These are phyloP conservation scores for Chlamydomonas schloesseri DNA, from an alignment of 139 green algal genomes.

Conservation along the genomic window DNA sequence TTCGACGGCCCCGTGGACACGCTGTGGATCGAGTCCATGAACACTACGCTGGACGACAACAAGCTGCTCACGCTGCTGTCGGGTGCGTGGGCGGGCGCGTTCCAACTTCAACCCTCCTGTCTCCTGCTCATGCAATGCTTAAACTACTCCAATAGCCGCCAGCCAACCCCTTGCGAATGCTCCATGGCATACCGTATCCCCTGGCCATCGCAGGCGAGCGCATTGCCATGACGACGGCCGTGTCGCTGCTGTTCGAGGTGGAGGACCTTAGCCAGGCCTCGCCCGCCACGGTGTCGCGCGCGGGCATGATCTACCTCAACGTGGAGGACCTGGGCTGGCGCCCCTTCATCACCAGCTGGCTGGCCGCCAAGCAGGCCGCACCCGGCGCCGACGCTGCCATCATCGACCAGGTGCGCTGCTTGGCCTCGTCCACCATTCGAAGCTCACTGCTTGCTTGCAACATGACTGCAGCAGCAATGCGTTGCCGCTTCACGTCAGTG, in stretches of 20 bases:
- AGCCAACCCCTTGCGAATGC: too few species aligned
- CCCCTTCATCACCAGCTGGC: constrained; percentile 81
- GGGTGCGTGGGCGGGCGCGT: constrained; percentile 32
- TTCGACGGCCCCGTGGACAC: constrained; percentile 91
- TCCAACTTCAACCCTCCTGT: too few species aligned
- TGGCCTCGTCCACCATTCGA: too few species aligned
- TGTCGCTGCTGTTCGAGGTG: constrained; percentile 90
- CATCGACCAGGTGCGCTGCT: constrained; percentile 43
- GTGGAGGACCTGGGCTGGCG: constrained; percentile 85
- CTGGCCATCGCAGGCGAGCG: constrained; percentile 82
- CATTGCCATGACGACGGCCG: constrained; percentile 79
- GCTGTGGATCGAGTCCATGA: constrained; percentile 91
- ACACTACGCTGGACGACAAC: constrained; percentile 89
- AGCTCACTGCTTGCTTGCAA: too few species aligned
- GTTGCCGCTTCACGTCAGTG: too few species aligned
- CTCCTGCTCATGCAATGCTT: too few species aligned
- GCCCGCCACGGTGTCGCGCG: constrained; percentile 76
- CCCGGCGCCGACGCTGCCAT: constrained; percentile 42
- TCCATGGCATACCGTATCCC: too few species aligned
- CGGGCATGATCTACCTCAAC: constrained; percentile 92
- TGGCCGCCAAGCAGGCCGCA: constrained; percentile 58
- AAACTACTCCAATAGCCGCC: too few species aligned
- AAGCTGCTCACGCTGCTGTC: constrained; percentile 85
- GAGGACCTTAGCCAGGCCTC: constrained; percentile 85
- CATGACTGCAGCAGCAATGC: too few species aligned